Evolutionary conservation across 495 filamentous ascomycete species (phyloP), one percentile per base, ranked within the genome.

Genomic region (Penicillium psychrofluorescens): DNA sequence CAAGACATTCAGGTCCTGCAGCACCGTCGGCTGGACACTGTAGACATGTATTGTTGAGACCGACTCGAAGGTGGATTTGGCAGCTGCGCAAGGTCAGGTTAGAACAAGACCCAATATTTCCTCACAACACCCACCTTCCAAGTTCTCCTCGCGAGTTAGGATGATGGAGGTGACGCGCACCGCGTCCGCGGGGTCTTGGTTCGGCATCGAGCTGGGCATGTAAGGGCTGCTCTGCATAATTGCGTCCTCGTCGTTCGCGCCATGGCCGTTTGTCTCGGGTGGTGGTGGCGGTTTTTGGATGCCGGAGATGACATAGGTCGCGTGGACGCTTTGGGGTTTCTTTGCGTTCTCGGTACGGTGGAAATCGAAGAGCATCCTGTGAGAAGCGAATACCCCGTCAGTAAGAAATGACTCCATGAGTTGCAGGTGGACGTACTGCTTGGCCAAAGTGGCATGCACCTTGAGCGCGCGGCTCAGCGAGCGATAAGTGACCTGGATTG

Each of bases 361-460:
- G 53, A 95, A 97, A 11, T 95, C 90, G 62, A 82, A 95, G 1
- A 98, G 80, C 75, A 96, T 90, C 53, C 90, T 92, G 38, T 10
- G 13, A 29, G 8, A 33, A 38, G 27, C 48, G 45, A 9, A 41
- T 43, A 12, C 38, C 9, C 29, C 29, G 38, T 13, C 43, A 22
- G 22, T 22, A 22, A 22, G 22, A 22, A 22, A 22, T 22, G 22
- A 4, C 2, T 22, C 22, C 22, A 22, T 22, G 22, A 22, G 22
- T 22, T 22, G 22, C 22, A 22, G 22, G 22, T 22, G 22, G 22
- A 67, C 67, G 48, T 66, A 86, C 87, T 89, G 79, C 66, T 95
- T 95, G 4, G 89, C 89, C 11, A 73, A 56, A 57, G 92, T 90
- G 66, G 81, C 80, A 58, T 95, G 85, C 10, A 95, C 74, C 43